Evolutionary conservation across 139 green algal genomes (phyloP).

Genomic region (Axilococcus clingmanii): DNA sequence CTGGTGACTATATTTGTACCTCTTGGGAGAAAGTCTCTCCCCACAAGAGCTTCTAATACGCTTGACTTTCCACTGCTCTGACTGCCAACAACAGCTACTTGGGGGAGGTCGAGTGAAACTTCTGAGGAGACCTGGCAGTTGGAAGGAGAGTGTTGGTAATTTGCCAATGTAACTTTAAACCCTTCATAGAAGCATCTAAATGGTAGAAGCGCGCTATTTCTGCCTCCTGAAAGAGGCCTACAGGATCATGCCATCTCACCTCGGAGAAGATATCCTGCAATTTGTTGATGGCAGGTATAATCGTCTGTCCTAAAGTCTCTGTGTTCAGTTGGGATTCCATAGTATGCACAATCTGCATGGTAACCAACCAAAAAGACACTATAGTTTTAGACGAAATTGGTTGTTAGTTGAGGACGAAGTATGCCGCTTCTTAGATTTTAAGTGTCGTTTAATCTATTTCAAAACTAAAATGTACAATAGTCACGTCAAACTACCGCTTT

Average conservation of each 20-base stretch:
- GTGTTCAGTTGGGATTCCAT: too few species aligned
- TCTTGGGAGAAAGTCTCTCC: conserved; percentile 86
- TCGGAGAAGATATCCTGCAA: conserved; percentile 89
- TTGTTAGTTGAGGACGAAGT: too few species aligned
- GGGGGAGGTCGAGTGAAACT: conserved; percentile 73
- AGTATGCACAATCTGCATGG: too few species aligned
- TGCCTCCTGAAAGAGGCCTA: too few species aligned
- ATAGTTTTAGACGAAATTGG: too few species aligned
- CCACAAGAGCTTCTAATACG: conserved; percentile 92
- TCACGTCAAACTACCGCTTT: too few species aligned
- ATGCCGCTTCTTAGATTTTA: too few species aligned
- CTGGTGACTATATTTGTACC: conserved; percentile 88
- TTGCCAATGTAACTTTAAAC: neutral
- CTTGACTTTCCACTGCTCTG: conserved; percentile 91
- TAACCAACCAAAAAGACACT: too few species aligned
- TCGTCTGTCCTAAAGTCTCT: conserved; percentile 54
- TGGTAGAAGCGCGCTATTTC: too few species aligned
- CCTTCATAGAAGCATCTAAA: conserved; percentile 1
- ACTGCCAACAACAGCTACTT: conserved; percentile 90
- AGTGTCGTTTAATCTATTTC: too few species aligned
- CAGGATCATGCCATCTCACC: conserved; percentile 25
- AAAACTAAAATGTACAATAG: too few species aligned
- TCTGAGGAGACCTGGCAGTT: conserved; percentile 65
- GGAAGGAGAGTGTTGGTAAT: neutral
- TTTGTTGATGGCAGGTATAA: conserved; percentile 85